Base-by-base conservation (phyloP, 257 asterid species). In the Jacaranda copaia region DNA sequence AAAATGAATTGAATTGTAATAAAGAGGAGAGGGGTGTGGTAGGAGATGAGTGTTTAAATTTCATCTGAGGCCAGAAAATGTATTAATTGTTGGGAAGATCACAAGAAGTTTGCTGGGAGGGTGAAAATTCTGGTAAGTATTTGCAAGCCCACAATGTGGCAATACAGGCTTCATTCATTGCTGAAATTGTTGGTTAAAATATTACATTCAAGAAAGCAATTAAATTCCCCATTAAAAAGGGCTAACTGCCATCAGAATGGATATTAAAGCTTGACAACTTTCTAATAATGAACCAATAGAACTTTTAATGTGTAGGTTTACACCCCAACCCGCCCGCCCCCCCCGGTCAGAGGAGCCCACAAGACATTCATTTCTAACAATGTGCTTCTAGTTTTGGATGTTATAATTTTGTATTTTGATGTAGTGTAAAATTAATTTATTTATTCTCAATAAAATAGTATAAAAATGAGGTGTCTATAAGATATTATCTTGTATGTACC, bases 81-180 rank as follows among this genome's bases (percentile, higher is more conserved):
- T 64, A 82, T 72, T 79, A 58, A 82, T 63, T 76, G 61, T 76
- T 42, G 81, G 73, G 72, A 39, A 72, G 70, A 74, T 85, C 83
- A 83, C 83, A 80, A 71, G 81, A 85, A 65, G 81, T 80, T 82
- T 82, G 89, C 84, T 82, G 85, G 83, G 43, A 73, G 56, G 60
- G 72, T 72, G 70, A 75, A 81, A 73, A 42, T 68, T 58, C 38
- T 68, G 78, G 67, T 78, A 71, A 84, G 81, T 81, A 81, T 78
- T 71, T 76, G 80, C 80, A 78, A 78, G 46, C 5, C 88, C 72
- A 81, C 74, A 81, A 72, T 71, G 25, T 67, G 82, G 14, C 63
- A 78, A 52, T 69, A 78, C 45, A 14, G 71, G 49, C 60, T 78
- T 81, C 80, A 85, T 85, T 82, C 80, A 82, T 77, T 83, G 88